phyloP scores from a whole-genome alignment of 805 yeast species.

The Sungouiella thailandica region DNA sequence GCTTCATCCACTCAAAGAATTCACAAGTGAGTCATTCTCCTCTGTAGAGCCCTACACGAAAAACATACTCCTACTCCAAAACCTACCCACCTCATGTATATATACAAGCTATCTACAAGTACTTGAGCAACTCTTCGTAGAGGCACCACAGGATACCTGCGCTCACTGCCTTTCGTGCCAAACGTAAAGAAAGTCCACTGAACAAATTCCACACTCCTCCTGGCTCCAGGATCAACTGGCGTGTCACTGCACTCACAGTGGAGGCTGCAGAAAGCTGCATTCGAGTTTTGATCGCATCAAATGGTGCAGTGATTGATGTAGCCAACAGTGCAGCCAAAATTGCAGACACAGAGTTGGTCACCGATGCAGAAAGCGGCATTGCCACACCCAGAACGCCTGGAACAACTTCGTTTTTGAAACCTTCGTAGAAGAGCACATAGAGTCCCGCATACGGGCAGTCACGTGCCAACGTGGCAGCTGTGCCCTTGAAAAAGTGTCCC shows the following conservation, averaged over 20 bases:
- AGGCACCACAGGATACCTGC: conserved; percentile 98
- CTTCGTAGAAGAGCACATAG: conserved; percentile 81
- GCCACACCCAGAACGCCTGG: conserved; percentile 32
- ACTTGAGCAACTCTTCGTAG: conserved; percentile 77
- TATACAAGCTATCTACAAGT: conserved; percentile 3
- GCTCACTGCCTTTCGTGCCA: conserved; percentile 80
- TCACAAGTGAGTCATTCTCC: too few species aligned
- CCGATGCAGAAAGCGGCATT: conserved; percentile 34
- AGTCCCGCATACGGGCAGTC: conserved; percentile 98
- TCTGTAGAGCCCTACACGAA: too few species aligned
- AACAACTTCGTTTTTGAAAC: conserved; percentile 51
- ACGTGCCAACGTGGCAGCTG: conserved; percentile 77
- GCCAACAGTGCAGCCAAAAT: conserved; percentile 71
- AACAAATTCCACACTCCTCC: conserved; percentile 59
- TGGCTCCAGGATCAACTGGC: conserved; percentile 38
- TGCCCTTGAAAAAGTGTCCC: conserved; percentile 82
- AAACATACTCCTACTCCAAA: too few species aligned
- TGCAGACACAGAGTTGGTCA: conserved; percentile 74
- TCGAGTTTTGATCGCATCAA: conserved; percentile 88
- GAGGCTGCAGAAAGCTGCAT: conserved; percentile 64
- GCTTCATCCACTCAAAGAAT: too few species aligned
- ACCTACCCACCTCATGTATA: too few species aligned
- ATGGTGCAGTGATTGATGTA: conserved; percentile 87
- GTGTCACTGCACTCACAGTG: conserved; percentile 33
- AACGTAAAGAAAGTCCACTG: conserved; percentile 77